phyloP scores from a whole-genome alignment of 108 stramenopile genomes.

The Pseudonitzschia pungens region DNA sequence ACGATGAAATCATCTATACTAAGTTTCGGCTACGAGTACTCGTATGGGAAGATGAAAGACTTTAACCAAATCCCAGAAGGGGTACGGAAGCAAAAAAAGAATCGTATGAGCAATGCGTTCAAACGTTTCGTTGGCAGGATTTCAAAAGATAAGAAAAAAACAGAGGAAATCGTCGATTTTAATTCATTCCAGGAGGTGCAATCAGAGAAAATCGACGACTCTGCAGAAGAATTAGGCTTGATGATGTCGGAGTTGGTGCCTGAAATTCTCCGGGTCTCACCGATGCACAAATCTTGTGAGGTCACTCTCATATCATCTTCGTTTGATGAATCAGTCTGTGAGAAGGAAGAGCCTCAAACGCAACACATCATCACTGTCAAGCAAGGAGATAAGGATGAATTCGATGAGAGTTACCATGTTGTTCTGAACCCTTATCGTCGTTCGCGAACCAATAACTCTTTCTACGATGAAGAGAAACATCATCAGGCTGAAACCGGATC shows the following conservation, averaged over 20 bases:
- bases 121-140: neutral
- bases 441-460: neutral
- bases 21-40: too few species aligned
- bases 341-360: neutral
- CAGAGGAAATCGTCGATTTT: neutral
- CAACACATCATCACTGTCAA: neutral
- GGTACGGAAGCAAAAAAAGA: neutral
- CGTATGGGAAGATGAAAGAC: too few species aligned
- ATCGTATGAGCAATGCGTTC: neutral
- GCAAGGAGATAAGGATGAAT: neutral
- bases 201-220: neutral
- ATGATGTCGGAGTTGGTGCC: neutral
- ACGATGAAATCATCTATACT: too few species aligned
- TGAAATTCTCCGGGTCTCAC: constrained; percentile 10
- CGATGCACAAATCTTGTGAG: constrained; percentile 15
- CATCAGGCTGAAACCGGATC: neutral
- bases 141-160: neutral
- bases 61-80: neutral
- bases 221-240: neutral
- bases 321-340: too few species aligned
- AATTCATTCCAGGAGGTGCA: neutral
- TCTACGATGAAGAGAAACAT: neutral
- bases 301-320: constrained; percentile 2
- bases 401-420: neutral
- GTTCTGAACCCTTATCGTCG: neutral